Evolutionary conservation across 345 rosid genomes (phyloP).

Genomic region (Dipteronia dyeriana): DNA sequence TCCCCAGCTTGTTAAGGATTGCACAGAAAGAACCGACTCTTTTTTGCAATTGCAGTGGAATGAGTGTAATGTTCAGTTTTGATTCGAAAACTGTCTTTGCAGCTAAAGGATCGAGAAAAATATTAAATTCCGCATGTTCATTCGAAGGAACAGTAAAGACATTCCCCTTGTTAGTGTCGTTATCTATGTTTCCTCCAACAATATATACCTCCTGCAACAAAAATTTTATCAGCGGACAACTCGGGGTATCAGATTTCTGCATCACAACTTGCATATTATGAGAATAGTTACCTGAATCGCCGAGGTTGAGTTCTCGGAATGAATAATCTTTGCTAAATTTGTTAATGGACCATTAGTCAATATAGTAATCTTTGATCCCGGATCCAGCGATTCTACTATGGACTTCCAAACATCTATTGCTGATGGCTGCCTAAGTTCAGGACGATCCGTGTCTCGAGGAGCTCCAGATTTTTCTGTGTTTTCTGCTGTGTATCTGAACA

Average conservation of each 20-base stretch:
- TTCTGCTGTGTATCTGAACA: conserved; percentile 73
- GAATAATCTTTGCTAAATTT: conserved; percentile 63
- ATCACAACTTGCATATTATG: no score
- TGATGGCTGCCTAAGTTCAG: conserved; percentile 69
- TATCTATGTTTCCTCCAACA: conserved; percentile 78
- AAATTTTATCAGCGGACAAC: background rate
- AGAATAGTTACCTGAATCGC: conserved; percentile 51
- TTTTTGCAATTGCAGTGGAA: conserved; percentile 65
- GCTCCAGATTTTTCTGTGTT: conserved; percentile 63
- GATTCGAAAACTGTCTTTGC: conserved; percentile 75
- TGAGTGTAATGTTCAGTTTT: conserved; percentile 55
- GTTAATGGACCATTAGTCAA: conserved; percentile 87
- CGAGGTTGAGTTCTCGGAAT: conserved; percentile 37
- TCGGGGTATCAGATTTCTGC: background rate
- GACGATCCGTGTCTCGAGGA: conserved; percentile 68
- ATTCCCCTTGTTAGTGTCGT: conserved; percentile 53
- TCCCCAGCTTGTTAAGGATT: conserved; percentile 31
- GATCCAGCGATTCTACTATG: conserved; percentile 34
- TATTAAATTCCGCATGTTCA: conserved; percentile 69
- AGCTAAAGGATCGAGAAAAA: conserved; percentile 88
- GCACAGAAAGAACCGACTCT: conserved; percentile 43
- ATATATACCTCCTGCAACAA: conserved; percentile 60
- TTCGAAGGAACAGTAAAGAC: conserved; percentile 51
- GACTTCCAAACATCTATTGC: conserved; percentile 78
- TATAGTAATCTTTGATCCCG: conserved; percentile 60